Evolutionary conservation across 2,329 filamentous ascomycete species (phyloP).

Genomic region (Fusarium sp.): DNA sequence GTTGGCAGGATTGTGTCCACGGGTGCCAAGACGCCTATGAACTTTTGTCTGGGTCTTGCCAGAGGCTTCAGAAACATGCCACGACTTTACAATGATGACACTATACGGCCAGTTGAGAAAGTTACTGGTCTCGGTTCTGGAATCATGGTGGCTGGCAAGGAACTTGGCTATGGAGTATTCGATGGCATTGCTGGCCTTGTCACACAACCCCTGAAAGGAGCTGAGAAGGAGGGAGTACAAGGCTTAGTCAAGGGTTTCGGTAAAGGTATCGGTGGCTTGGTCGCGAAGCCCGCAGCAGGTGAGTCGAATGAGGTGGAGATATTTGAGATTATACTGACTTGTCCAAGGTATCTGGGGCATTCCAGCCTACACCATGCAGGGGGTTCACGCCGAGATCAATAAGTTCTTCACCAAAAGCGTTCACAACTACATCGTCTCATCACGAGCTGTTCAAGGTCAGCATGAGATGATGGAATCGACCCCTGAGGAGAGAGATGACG

Average conservation of each 20-base stretch:
- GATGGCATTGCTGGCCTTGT: conserved; percentile 86
- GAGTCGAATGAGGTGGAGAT: conserved; percentile 43
- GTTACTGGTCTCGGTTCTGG: conserved; percentile 83
- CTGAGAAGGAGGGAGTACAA: conserved; percentile 58
- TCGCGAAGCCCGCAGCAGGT: conserved; percentile 86
- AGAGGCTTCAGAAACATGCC: conserved; percentile 92
- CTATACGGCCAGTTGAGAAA: conserved; percentile 80
- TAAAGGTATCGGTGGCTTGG: conserved; percentile 83
- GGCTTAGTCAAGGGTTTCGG: conserved; percentile 84
- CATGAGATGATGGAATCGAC: conserved; percentile 70
- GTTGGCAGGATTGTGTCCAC: conserved; percentile 79
- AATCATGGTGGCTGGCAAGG: conserved; percentile 80
- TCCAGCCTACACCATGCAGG: conserved; percentile 86
- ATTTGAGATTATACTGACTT: not conserved
- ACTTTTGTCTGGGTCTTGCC: conserved; percentile 84
- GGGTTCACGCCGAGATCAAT: conserved; percentile 81
- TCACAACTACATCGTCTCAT: conserved; percentile 83
- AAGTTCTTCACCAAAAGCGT: conserved; percentile 78
- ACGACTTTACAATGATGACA: conserved; percentile 85
- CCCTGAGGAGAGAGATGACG: conserved; percentile 70
- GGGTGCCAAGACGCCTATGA: conserved; percentile 84
- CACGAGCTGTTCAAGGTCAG: conserved; percentile 80
- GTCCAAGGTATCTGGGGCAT: conserved; percentile 71
- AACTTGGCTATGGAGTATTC: conserved; percentile 81
- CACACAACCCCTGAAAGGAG: conserved; percentile 78